These are phyloP conservation scores for Malus domestica DNA, from an alignment of 306 rosid genomes.

Conservation along the genomic window DNA sequence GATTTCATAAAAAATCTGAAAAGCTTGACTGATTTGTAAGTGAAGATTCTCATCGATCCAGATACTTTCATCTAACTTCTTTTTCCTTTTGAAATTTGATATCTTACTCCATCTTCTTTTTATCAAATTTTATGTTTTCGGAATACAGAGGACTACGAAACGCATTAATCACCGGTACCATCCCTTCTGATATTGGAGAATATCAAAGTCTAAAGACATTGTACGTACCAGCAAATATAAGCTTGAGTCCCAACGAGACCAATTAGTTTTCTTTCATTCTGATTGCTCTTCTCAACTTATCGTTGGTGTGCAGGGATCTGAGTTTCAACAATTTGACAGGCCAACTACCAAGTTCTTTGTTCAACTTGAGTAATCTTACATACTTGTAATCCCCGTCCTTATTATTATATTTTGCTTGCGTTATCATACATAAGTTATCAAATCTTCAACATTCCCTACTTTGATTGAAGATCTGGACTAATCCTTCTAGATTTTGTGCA, in stretches of 20 bases:
- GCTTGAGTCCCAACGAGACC: background rate
- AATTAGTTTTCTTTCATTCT: background rate
- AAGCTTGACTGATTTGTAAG: conserved; percentile 19
- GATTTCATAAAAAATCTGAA: conserved; percentile 10
- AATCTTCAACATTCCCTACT: too few species aligned
- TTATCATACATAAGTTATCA: background rate
- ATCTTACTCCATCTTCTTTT: background rate
- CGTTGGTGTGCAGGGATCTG: conserved; percentile 8
- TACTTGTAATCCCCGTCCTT: conserved; percentile 5
- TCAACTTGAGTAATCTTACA: conserved; percentile 2
- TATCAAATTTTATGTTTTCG: background rate
- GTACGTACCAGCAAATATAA: background rate
- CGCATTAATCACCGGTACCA: conserved; percentile 14
- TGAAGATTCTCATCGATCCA: background rate
- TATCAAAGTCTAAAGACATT: background rate
- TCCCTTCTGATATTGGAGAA: conserved; percentile 19
- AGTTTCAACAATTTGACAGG: conserved; percentile 26
- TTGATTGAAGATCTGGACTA: too few species aligned
- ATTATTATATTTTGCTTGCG: background rate
- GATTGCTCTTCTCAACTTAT: background rate
- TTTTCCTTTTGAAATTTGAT: background rate
- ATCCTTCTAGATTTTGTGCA: too few species aligned
- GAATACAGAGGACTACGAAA: conserved; percentile 18
- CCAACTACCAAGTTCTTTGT: conserved; percentile 15
- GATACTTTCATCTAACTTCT: too few species aligned